A percentile compares a stretch with the other conserved stretches of the same genome.
These are phyloP conservation scores for Angomonas desouzai DNA, from an alignment of 208 protist genomes.

Conservation along the genomic window DNA sequence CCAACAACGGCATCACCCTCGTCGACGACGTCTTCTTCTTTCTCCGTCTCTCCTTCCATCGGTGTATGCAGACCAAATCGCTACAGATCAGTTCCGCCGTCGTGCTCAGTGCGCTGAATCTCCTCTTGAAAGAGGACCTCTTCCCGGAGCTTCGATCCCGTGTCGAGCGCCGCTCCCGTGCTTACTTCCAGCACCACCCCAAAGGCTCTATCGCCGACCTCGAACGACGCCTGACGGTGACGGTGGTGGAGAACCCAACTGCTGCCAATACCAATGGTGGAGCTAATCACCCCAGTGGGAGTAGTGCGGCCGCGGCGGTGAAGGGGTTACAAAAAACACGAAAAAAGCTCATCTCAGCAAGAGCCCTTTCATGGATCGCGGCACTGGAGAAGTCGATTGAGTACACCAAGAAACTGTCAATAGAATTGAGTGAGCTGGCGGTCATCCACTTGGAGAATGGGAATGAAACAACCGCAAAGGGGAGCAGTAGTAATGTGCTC, in stretches of 20 bases:
- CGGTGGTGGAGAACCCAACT: neutral
- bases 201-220: neutral
- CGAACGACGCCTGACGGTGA: neutral
- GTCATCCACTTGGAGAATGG: conserved; percentile 12
- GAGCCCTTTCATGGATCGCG: conserved; percentile 50
- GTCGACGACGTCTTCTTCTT: conserved; percentile 85
- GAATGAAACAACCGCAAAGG: conserved; percentile 6
- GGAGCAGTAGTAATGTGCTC: conserved; percentile 31
- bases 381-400: conserved; percentile 38
- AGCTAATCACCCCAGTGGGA: neutral
- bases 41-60: conserved; percentile 72
- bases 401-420: conserved; percentile 47
- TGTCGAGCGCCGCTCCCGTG: neutral
- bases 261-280: neutral
- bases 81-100: conserved; percentile 80
- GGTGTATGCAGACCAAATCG: conserved; percentile 73
- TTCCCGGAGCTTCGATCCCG: conserved; percentile 32
- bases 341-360: conserved; percentile 23
- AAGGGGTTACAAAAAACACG: conserved; percentile 5
- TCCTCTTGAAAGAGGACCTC: conserved; percentile 34
- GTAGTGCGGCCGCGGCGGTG: neutral
- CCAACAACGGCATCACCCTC: conserved; percentile 46
- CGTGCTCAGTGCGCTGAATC: conserved; percentile 55
- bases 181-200: neutral
- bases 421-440: conserved; percentile 56